Evolutionary conservation across 1,284 basidiomycete species (phyloP), one percentile per base, ranked within the genome.

Genomic region (Paramarasmius palmivorus): DNA sequence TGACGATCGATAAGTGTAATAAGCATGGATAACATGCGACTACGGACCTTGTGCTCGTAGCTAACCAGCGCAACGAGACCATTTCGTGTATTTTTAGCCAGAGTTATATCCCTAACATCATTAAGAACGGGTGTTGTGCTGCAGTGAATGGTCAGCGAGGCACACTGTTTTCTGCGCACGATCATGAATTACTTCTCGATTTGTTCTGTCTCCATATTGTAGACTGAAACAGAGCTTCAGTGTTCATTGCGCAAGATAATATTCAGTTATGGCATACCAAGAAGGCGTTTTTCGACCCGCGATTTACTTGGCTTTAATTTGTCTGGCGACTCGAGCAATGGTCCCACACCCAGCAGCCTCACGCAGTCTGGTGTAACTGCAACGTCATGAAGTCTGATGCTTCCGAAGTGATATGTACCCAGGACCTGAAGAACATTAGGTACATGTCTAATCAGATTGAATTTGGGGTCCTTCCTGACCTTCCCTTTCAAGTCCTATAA

Each of bases 261-360:
- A n/a, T 23, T 6, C 12, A 34, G 39, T 22, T 4, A 7, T 44
- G 20, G 66, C 82, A 40, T 61, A 88, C 90, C 83, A 52, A 90
- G 80, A 47, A 92, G 81, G 22, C 87, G 83, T 62, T 92, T 92
- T 68, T 92, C 90, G 3, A 80, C 83, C 55, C 84, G 74, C 22
- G 85, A 88, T 67, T 83, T 88, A 63, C 83, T 88, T 2, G 90
- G 90, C 40, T 83, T 80, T 20, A 88, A 71, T n/a, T 85, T 85
- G 44, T 76, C 74, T 1, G 78, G 74, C 8, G 86, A 85, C 54
- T 77, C 72, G 25, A 86, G 73, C 37, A 90, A 68, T 1, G 86
- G 86, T 2, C 86, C 90, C 29, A 91, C 88, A 25, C 84, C 87
- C 22, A 92, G 71, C 59, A 92, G 74, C 25, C 88, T 77, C 52